These are phyloP conservation scores for Rhododendron molle DNA, from an alignment of 148 eudicot species.

Conservation along the genomic window DNA sequence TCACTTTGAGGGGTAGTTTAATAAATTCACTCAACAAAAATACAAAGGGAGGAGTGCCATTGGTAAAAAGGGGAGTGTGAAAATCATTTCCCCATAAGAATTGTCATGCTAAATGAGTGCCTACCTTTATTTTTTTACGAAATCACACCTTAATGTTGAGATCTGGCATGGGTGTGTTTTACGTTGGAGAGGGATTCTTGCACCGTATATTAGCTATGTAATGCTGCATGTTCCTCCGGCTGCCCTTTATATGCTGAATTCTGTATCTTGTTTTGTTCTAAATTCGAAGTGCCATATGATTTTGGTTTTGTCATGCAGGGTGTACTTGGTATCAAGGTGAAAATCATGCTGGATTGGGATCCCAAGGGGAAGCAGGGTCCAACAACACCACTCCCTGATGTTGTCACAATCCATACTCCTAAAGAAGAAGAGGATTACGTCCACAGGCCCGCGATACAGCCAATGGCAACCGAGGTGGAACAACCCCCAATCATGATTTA, in stretches of 20 bases:
- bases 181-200: neutral
- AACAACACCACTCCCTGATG: constrained; percentile 63
- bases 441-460: constrained; percentile 10
- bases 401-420: constrained; percentile 66
- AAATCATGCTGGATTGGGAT: constrained; percentile 82
- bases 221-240: neutral
- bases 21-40: too few species aligned
- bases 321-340: constrained; percentile 74
- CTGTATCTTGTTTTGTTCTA: neutral
- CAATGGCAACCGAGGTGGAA: constrained; percentile 31
- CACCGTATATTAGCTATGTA: too few species aligned
- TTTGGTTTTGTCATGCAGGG: constrained; percentile 29
- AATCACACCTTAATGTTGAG: neutral
- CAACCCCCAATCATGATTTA: constrained; percentile 22
- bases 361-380: constrained; percentile 74
- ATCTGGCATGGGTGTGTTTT: neutral
- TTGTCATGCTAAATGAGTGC: neutral
- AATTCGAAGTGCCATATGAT: neutral
- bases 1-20: neutral
- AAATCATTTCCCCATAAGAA: neutral
- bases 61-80: too few species aligned
- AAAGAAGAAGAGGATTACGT: constrained; percentile 53
- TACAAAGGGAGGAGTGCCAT: too few species aligned
- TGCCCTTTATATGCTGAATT: neutral
- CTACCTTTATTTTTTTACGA: neutral